A percentile compares a stretch with the other conserved stretches of the same genome.
Conservation (phyloP, 2,329 filamentous ascomycete species). For the Pestalotiopsis sp. region DNA sequence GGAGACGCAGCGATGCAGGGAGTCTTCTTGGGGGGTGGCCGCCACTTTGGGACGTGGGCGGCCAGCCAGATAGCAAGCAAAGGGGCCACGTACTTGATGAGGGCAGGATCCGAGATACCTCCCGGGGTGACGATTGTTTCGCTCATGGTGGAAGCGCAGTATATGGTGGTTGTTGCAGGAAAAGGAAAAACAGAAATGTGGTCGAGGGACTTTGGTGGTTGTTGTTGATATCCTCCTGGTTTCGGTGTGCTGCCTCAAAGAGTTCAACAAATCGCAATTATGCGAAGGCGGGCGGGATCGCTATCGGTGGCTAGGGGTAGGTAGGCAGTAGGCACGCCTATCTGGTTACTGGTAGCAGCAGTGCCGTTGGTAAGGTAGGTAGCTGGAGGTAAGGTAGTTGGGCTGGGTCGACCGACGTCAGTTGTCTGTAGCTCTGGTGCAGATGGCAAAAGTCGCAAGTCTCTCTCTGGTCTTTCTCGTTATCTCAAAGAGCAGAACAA, state of each 20-base stretch:
- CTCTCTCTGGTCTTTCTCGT: background rate
- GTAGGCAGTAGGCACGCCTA: background rate
- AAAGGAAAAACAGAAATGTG: background rate
- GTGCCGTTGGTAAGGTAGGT: background rate
- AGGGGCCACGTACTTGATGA: conserved; percentile 59
- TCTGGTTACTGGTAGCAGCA: background rate
- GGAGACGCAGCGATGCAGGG: conserved; percentile 16
- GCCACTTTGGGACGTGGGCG: background rate
- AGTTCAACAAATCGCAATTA: background rate
- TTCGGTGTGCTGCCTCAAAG: background rate
- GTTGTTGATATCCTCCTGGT: background rate
- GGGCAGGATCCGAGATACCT: conserved; percentile 68
- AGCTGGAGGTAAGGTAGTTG: background rate
- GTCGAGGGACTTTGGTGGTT: background rate
- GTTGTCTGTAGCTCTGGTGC: conserved; percentile 1
- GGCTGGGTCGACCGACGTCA: background rate
- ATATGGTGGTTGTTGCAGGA: conserved; percentile 1
- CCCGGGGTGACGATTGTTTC: conserved; percentile 47
- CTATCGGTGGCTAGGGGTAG: conserved; percentile 10
- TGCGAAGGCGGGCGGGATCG: conserved; percentile 1
- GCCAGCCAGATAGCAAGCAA: conserved; percentile 4
- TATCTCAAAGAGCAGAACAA: background rate
- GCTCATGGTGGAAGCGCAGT: conserved; percentile 25
- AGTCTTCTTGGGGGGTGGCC: background rate
- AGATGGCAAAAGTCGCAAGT: background rate